Base-by-base conservation (phyloP, 768 basidiomycete genomes). In the Peribolospora kevripleyi region DNA sequence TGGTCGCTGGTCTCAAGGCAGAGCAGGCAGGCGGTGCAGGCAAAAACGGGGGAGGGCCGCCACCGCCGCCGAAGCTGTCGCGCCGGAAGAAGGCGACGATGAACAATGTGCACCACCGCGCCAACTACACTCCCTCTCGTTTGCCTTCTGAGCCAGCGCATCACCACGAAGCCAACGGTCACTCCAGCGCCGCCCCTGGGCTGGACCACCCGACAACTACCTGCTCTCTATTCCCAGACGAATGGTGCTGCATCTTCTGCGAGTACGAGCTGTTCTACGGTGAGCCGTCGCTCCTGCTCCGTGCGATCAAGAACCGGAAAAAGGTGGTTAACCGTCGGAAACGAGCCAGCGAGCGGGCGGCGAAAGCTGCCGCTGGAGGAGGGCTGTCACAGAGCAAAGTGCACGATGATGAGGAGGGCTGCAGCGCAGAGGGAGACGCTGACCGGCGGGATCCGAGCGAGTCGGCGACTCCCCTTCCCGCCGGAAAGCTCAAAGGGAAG, bases 231-330 rank as follows among this genome's bases (percentile, higher is more conserved):
- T 77, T 79, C 6, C 73, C 68, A 42, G 86, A 93, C 36, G 91
- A 95, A 66, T 93, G 84, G 81, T 80, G 95, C 56, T 97, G 91
- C 65, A 76, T 82, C 58, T 83, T 82, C 62, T 97, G 91, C 71
- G 91, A 97, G 69, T 90, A 87, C 66, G 73, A 78, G 56, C 64
- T 97, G 55, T 90, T 91, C 67, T 97, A 82, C 65, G 85, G 86
- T n/a, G 80, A 81, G 52, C 82, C 82, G 46, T 56, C 68, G 54
- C 74, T 72, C 54, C 80, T 82, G 65, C 72, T 75, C 59, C 70
- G 73, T 48, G 80, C 79, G 47, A 70, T 86, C 57, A 70, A 77
- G 67, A 78, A 73, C 60, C 69, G 86, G 58, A 84, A 84, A 71
- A 81, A 80, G 73, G 80, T 88, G 50, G 70, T 88, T 60, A 73